Evolutionary conservation across 1,139 yeast species (phyloP).

Genomic region (Saccharomyces hybrid): DNA sequence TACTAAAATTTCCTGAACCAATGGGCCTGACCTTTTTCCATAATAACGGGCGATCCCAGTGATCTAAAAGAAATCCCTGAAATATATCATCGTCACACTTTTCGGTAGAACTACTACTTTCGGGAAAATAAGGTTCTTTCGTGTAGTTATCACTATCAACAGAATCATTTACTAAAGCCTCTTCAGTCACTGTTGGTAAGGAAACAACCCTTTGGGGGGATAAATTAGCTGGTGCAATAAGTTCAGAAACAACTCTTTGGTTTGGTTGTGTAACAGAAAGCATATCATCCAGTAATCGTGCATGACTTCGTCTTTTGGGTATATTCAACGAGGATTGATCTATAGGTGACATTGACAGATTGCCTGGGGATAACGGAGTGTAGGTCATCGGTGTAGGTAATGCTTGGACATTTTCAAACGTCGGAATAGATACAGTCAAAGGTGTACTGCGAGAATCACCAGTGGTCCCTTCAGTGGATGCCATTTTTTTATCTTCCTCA

Average conservation of each 20-base stretch:
- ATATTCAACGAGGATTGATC: constrained; percentile 8
- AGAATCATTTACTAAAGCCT: constrained; percentile 9
- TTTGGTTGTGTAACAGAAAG: constrained; percentile 5
- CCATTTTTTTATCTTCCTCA: not conserved
- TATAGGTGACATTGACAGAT: constrained; percentile 13
- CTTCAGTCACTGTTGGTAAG: constrained; percentile 21
- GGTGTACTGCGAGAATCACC: constrained; percentile 9
- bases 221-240: constrained; percentile 15
- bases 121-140: constrained; percentile 19
- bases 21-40: constrained; percentile 34
- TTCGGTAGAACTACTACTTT: constrained; percentile 13
- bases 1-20: constrained; percentile 56
- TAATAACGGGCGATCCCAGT: constrained; percentile 15
- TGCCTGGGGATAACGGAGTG: constrained; percentile 21
- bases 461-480: not conserved
- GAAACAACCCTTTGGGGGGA: constrained; percentile 21
- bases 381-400: constrained; percentile 30
- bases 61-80: constrained; percentile 24
- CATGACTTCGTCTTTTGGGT: constrained; percentile 13
- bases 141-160: constrained; percentile 2
- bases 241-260: constrained; percentile 23
- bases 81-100: constrained; percentile 13
- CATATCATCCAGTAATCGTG: not conserved
- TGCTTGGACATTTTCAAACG: constrained; percentile 20
- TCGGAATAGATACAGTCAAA: constrained; percentile 15